phyloP scores from a whole-genome alignment of 345 rosid species.

The Hibiscus syriacus region DNA sequence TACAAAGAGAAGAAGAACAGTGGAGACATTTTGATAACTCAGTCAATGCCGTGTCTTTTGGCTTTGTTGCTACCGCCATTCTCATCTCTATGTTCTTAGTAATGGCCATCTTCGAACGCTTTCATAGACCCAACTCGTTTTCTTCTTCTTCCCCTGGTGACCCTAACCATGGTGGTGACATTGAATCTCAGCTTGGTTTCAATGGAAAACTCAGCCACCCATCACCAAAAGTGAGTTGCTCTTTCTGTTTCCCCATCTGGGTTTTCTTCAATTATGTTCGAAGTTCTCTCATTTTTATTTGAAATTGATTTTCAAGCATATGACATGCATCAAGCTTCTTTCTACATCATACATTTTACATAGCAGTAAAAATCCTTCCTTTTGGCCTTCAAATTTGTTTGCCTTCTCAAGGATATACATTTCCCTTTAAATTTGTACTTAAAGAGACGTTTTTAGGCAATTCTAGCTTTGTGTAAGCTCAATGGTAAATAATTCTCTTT shows the following conservation, averaged over 20 bases:
- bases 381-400: neutral
- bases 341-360: neutral
- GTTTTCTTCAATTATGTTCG: slow-evolving; percentile 2
- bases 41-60: slow-evolving; percentile 84
- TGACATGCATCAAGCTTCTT: slow-evolving; percentile 19
- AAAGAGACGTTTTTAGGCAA: neutral
- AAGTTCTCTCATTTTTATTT: neutral
- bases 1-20: slow-evolving; percentile 39
- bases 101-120: slow-evolving; percentile 87
- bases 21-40: slow-evolving; percentile 65
- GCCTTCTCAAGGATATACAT: neutral
- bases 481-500: slow-evolving; percentile 1
- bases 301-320: neutral
- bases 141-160: slow-evolving; percentile 16
- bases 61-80: slow-evolving; percentile 94
- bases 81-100: slow-evolving; percentile 94
- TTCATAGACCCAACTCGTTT: slow-evolving; percentile 48
- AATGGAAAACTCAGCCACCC: slow-evolving; percentile 58
- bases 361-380: neutral
- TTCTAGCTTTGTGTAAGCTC: neutral
- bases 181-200: slow-evolving; percentile 34
- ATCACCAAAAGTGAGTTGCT: slow-evolving; percentile 63
- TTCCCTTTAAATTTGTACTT: too few species aligned
- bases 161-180: slow-evolving; percentile 28
- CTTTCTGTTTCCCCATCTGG: slow-evolving; percentile 4